phyloP scores from a whole-genome alignment of 176 grass and related monocot species.

The Coix lacrymajobi region DNA sequence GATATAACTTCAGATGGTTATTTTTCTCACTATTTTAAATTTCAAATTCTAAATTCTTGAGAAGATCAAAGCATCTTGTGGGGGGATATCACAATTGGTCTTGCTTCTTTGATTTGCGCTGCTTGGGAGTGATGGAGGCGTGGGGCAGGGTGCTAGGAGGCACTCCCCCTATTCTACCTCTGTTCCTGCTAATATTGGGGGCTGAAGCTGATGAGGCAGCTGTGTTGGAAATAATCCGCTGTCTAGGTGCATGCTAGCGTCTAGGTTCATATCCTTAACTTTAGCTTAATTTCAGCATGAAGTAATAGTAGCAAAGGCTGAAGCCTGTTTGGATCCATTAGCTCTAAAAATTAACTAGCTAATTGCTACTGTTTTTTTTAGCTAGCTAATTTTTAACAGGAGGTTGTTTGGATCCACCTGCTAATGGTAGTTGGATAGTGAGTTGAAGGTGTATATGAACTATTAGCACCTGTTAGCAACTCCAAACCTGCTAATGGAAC shows the following conservation, averaged over 20 bases:
- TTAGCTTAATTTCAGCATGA: not conserved
- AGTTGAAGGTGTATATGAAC: too few species aligned
- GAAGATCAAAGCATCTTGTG: constrained; percentile 5
- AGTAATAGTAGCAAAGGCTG: too few species aligned
- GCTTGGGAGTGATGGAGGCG: not conserved
- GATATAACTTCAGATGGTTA: constrained; percentile 8
- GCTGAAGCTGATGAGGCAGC: not conserved
- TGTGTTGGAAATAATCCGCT: not conserved
- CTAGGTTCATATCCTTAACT: not conserved
- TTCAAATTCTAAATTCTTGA: constrained; percentile 17
- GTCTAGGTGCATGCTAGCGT: too few species aligned
- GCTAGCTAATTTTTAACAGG: too few species aligned
- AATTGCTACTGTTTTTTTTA: too few species aligned
- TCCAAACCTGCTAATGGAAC: too few species aligned
- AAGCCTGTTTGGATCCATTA: too few species aligned
- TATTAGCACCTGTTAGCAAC: too few species aligned
- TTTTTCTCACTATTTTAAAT: not conserved
- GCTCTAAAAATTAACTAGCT: too few species aligned
- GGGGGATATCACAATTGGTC: not conserved
- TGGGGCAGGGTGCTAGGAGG: not conserved
- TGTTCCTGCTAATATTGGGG: not conserved
- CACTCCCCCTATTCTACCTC: not conserved
- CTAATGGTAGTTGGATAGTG: too few species aligned
- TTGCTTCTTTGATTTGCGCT: not conserved
- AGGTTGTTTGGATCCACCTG: too few species aligned